Evolutionary conservation across 2,329 filamentous ascomycete species (phyloP), one percentile per base, ranked within the genome.

Genomic region (Cladosporium sp.): DNA sequence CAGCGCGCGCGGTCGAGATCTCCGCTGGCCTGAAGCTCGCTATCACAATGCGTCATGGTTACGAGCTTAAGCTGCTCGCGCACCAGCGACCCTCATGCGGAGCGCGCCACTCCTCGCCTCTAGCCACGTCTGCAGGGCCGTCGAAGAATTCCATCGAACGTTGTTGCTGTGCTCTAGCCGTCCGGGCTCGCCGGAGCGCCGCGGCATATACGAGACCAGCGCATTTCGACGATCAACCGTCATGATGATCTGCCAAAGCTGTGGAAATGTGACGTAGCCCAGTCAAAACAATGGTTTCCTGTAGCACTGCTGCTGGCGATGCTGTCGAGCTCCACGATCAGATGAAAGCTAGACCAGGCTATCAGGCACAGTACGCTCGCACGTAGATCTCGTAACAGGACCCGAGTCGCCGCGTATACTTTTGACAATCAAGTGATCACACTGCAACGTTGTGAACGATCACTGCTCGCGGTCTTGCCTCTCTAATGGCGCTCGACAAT

Each of bases 221-320:
- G 30, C 30, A 37, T 50, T 34, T 11, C 19, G 19, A 19, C 36
- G 37, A 17, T 42, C 36, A 34, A 30, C 50, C 38, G 50, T 52
- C 50, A 52, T 52, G 22, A 52, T 52, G 50, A 52, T 52, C 50
- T 52, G 14, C 50, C 6, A 19, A 5, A 50, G 47, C 47, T 50
- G 7, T 37, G 43, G 30, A 20, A 19, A 50, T 5, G 47, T 50
- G 47, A 50, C 47, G 47, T 50, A 50, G 36, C n/a, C 30, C 14
- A 50, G n/a, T n/a, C 30, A 9, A 8, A 37, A 50, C n/a, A 22
- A 34, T 28, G 30, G 17, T 50, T 28, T 20, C 30, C 25, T 25
- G n/a, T n/a, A 25, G 25, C 25, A 25, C 25, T 25, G 6, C 25
- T 50, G 19, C n/a, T 50, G 47, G 3, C 19, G 47, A 34, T 28